These are phyloP conservation scores for Voacanga thouarsii DNA, from an alignment of 257 asterid species.

Conservation along the genomic window DNA sequence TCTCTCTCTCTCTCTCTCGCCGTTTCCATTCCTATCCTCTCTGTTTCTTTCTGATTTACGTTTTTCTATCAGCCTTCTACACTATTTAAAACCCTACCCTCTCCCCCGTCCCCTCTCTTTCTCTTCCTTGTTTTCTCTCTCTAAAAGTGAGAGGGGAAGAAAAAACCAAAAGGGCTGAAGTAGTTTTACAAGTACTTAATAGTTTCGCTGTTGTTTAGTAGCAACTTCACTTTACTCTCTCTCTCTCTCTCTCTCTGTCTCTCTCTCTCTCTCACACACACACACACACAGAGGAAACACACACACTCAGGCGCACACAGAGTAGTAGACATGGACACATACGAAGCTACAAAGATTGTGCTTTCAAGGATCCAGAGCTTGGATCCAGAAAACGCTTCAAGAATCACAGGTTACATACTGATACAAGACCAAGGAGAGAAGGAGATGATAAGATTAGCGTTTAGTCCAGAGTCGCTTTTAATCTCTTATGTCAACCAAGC, in stretches of 20 bases:
- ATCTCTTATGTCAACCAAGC: constrained; percentile 56
- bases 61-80: constrained; percentile 23
- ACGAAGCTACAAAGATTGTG: constrained; percentile 68
- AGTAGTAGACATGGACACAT: constrained; percentile 43
- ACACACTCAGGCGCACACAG: not conserved
- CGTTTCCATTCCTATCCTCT: constrained; percentile 1
- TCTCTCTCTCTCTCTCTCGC: constrained; percentile 1
- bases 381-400: constrained; percentile 84
- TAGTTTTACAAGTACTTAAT: constrained; percentile 5
- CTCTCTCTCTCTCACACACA: constrained; percentile 1
- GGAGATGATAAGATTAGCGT: constrained; percentile 81
- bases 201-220: not conserved
- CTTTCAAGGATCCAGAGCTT: constrained; percentile 71
- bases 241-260: not conserved
- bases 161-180: constrained; percentile 19
- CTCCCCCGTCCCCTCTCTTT: constrained; percentile 6
- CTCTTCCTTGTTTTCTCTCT: constrained; percentile 9
- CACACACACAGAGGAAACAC: not conserved
- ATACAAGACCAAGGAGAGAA: constrained; percentile 79
- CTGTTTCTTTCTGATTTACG: constrained; percentile 1
- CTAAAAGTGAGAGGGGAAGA: constrained; percentile 22
- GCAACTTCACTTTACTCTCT: constrained; percentile 5
- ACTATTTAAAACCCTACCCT: constrained; percentile 33
- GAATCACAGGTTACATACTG: constrained; percentile 77
- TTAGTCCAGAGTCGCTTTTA: constrained; percentile 59